These are phyloP conservation scores for Sclerotiophoma versabilis DNA, from an alignment of 2,329 filamentous ascomycete species.

Conservation along the genomic window DNA sequence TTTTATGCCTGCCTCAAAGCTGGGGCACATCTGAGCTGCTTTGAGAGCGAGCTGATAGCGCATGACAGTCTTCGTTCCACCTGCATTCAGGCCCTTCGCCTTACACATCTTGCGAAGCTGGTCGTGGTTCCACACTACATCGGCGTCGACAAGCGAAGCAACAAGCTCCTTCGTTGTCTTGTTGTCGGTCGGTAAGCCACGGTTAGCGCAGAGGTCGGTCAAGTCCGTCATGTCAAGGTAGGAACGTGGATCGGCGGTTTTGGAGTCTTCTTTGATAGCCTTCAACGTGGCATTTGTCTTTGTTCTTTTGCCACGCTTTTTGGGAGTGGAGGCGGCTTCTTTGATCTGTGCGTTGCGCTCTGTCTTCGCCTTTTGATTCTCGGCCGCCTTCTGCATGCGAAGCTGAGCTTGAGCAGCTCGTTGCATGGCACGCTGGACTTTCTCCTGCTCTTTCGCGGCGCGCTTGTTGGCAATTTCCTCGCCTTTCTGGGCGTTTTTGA, in stretches of 20 bases:
- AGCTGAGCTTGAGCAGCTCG: slow-evolving; percentile 32
- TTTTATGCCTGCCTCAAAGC: slow-evolving; percentile 21
- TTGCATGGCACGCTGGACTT: slow-evolving; percentile 30
- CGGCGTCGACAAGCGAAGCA: slow-evolving; percentile 30
- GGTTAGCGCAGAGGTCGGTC: slow-evolving; percentile 28
- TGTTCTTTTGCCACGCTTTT: slow-evolving; percentile 2
- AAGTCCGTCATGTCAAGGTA: slow-evolving; percentile 34
- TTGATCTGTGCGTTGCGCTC: slow-evolving; percentile 29
- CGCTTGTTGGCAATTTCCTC: slow-evolving; percentile 30
- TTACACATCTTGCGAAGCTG: slow-evolving; percentile 35
- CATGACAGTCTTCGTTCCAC: slow-evolving; percentile 34
- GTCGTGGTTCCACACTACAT: slow-evolving; percentile 25
- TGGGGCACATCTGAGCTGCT: slow-evolving; percentile 27
- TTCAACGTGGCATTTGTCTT: neutral
- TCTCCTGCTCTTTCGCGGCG: slow-evolving; percentile 22
- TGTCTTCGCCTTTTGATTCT: slow-evolving; percentile 24
- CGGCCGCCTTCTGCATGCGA: slow-evolving; percentile 21
- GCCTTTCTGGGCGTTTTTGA: slow-evolving; percentile 32
- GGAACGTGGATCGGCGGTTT: slow-evolving; percentile 33
- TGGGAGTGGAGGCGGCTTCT: slow-evolving; percentile 6
- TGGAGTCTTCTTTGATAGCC: slow-evolving; percentile 19
- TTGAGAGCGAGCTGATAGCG: slow-evolving; percentile 35
- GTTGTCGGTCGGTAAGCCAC: slow-evolving; percentile 22
- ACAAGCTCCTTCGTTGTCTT: slow-evolving; percentile 29
- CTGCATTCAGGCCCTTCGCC: slow-evolving; percentile 28